A percentile compares a stretch with the other conserved stretches of the same genome.
Evolutionary conservation across 306 rosid genomes (phyloP).

Genomic region (Casuarina glauca): DNA sequence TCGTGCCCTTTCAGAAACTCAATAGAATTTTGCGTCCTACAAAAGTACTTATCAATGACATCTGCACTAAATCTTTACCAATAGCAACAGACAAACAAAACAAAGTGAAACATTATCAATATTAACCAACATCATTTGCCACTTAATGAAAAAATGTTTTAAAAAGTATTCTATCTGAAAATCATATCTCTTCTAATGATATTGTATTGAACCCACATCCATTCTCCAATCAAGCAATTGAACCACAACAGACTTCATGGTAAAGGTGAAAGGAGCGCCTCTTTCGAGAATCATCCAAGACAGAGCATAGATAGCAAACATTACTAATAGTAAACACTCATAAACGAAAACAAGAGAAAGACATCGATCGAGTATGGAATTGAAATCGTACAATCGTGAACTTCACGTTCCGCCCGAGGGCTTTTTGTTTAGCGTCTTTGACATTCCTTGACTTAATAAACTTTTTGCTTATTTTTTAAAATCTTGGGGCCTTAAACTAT

Average conservation of each 20-base stretch:
- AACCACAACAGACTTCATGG: background rate
- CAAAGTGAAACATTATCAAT: constrained; percentile 15
- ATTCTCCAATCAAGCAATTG: background rate
- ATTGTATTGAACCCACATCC: background rate
- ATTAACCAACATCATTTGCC: constrained; percentile 7
- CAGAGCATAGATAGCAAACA: background rate
- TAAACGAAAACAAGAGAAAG: too few species aligned
- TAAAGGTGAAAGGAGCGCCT: background rate
- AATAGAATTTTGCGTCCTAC: too few species aligned
- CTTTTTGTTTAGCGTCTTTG: background rate
- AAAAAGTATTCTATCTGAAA: background rate
- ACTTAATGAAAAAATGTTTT: background rate
- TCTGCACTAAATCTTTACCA: constrained; percentile 2
- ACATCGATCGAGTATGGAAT: too few species aligned
- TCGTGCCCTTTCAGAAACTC: too few species aligned
- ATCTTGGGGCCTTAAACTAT: too few species aligned
- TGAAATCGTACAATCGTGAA: too few species aligned
- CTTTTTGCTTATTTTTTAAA: too few species aligned
- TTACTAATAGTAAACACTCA: background rate
- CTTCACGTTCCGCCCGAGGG: too few species aligned
- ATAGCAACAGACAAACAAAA: constrained; percentile 3
- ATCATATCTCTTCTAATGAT: background rate
- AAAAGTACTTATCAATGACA: constrained; percentile 29
- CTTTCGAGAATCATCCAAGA: background rate
- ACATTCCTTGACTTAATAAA: too few species aligned